A percentile compares a stretch with the other conserved stretches of the same genome.
Conservation (phyloP, 495 filamentous ascomycete genomes). For the Niebla homalea region DNA sequence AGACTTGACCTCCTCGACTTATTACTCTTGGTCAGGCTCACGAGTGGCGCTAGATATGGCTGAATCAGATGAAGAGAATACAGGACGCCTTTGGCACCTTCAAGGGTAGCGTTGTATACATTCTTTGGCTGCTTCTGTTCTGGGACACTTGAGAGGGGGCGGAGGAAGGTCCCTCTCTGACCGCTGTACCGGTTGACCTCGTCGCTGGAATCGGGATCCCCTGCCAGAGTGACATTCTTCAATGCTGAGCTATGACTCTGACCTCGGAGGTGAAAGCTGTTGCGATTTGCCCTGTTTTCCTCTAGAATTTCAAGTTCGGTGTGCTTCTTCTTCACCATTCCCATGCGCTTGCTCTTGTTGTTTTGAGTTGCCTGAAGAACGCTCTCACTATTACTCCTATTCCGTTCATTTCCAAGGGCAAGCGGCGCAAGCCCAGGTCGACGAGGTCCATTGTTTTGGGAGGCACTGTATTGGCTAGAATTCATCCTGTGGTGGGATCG, state of each 20-base stretch:
- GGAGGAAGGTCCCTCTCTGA: slow-evolving; percentile 44
- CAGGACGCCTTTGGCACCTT: slow-evolving; percentile 74
- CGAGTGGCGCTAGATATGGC: slow-evolving; percentile 57
- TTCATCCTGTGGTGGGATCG: slow-evolving; percentile 68
- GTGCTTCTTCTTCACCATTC: slow-evolving; percentile 63
- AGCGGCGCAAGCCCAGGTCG: slow-evolving; percentile 59
- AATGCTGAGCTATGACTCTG: slow-evolving; percentile 71
- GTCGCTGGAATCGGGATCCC: slow-evolving; percentile 40
- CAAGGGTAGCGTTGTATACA: slow-evolving; percentile 50
- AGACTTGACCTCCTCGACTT: slow-evolving; percentile 56
- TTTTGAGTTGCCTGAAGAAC: slow-evolving; percentile 48
- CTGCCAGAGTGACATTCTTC: slow-evolving; percentile 34
- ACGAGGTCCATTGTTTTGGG: slow-evolving; percentile 43
- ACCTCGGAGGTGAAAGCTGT: slow-evolving; percentile 62
- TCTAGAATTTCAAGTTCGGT: slow-evolving; percentile 63
- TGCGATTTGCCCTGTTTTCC: slow-evolving; percentile 56
- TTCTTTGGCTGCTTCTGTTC: slow-evolving; percentile 57
- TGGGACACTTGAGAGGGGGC: slow-evolving; percentile 70
- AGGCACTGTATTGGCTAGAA: slow-evolving; percentile 53
- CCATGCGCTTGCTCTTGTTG: slow-evolving; percentile 62
- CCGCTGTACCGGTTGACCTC: slow-evolving; percentile 41
- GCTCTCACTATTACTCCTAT: slow-evolving; percentile 84
- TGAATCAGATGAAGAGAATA: slow-evolving; percentile 76
- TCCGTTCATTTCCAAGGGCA: slow-evolving; percentile 60
- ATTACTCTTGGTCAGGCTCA: slow-evolving; percentile 54